Conservation (phyloP, 352 stramenopile genomes). For the Phytophthora pinifolia region DNA sequence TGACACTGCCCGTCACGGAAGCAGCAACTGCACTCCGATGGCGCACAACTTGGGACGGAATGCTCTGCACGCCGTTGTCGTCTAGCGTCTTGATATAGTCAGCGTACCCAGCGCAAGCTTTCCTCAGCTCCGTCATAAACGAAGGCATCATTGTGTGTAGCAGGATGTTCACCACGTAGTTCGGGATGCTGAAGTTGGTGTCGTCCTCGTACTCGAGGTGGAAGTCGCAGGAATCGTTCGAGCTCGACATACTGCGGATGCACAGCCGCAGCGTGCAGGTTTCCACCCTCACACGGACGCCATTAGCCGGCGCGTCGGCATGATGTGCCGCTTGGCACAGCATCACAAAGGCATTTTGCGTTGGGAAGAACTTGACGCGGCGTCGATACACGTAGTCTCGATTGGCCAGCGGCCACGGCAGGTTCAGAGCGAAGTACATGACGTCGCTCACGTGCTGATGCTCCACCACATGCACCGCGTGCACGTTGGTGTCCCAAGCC, state of each 20-base stretch:
- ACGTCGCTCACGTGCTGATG: conserved; percentile 50
- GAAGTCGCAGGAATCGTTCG: conserved; percentile 63
- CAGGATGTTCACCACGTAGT: conserved; percentile 64
- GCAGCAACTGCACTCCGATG: conserved; percentile 18
- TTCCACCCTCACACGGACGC: conserved; percentile 59
- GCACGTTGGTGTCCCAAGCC: conserved; percentile 54
- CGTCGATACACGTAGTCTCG: conserved; percentile 84
- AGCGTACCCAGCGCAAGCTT: conserved; percentile 58
- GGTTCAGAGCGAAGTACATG: conserved; percentile 55
- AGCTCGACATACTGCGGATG: conserved; percentile 51
- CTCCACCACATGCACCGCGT: conserved; percentile 51
- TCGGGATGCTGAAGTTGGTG: conserved; percentile 75
- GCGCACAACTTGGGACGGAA: conserved; percentile 58
- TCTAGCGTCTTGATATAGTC: conserved; percentile 46
- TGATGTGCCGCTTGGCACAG: conserved; percentile 64
- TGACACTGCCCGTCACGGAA: conserved; percentile 12
- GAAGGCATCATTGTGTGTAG: conserved; percentile 51
- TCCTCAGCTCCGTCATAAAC: conserved; percentile 65
- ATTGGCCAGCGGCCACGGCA: conserved; percentile 70
- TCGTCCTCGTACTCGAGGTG: conserved; percentile 81
- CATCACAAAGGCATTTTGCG: conserved; percentile 64
- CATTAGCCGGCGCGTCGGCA: conserved; percentile 36
- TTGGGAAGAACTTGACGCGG: conserved; percentile 52
- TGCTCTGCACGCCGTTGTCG: conserved; percentile 36
- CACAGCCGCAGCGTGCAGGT: conserved; percentile 59